Base-by-base conservation (phyloP, 1,139 yeast genomes). In the Blastobotrys elegans region DNA sequence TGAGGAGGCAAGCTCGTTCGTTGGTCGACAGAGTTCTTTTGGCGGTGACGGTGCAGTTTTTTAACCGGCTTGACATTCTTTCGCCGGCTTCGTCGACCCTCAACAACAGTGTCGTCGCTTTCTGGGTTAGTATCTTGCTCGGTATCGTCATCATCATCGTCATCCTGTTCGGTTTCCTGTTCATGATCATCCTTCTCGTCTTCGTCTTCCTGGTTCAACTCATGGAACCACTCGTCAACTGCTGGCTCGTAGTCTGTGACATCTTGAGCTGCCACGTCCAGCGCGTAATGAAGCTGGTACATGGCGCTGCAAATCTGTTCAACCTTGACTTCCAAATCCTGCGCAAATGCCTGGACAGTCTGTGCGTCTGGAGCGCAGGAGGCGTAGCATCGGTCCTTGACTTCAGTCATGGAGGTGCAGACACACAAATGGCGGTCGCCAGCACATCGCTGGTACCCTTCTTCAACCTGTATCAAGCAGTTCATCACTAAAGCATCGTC, bases 391-490 rank as follows among this genome's bases (percentile, higher is more conserved):
- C 35, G 34, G 36, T 31, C 38, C 29, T 33, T 41, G 16, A 44
- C 40, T 18, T 44, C 46, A 3, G 33, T 30, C 29, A 45, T 17
- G 5, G 47, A 41, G 8, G 44, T 44, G 32, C 51, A 48, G 10
- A 41, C 42, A 31, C 51, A 48, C 24, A 41, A 38, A 17, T 41
- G 43, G 5, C 39, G 39, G 24, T 43, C 44, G 11, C 45, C 37
- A 22, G 47, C 46, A 40, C 51, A 48, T 13, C 31, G 30, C 26
- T 42, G 45, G 22, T 34, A 48, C 10, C 43, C 38, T n/a, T 41
- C 47, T 31, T 48, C 50, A 11, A 47, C 39, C 18, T 43, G 44
- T 14, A 43, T 35, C 34, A 43, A 34, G 30, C 50, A 47, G 24
- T 40, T 30, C 33, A 24, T 32, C 2, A 38, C n/a, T 13, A 7